Evolutionary conservation across 2,329 filamentous ascomycete species (phyloP), one percentile per base, ranked within the genome.

Genomic region (Xylaria arbuscula): DNA sequence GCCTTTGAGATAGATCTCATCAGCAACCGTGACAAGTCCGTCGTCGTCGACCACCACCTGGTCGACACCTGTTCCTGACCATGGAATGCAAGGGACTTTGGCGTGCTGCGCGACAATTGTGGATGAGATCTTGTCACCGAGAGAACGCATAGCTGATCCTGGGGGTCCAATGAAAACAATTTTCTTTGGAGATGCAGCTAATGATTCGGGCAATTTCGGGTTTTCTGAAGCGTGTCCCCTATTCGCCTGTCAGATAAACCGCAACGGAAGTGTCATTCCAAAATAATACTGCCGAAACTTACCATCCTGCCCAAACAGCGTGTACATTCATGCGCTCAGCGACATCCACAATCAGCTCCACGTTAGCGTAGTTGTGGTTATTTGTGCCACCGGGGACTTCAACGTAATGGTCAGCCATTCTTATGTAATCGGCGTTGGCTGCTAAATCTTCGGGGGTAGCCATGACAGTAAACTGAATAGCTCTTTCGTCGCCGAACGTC

Each of bases 351-450:
- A 99, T 99, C 80, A 99, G 87, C 85, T 99, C 96, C 69, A 99
- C 96, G 81, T 99, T 99, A 84, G 96, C 96, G 83, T 99, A 99
- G 84, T 99, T 99, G 90, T 99, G 97, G 88, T 99, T 99, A 86
- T 99, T 99, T 71, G 96, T 99, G 79, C 96, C 96, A 78, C 96
- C 96, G 40, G 96, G 96, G 70, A 99, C 95, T 84, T 99, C 96
- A 76, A 99, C 96, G 81, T 99, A 99, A 87, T 98, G 93, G 83
- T 99, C 96, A 40, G 96, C 96, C 96, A 99, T 98, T 80, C 96
- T 90, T 81, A 99, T 99, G 85, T 99, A 99, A 83, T 99, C 96
- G 75, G 96, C 96, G 81, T 99, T 99, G 80, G 96, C 96, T 80
- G 92, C 90, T 79, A 99, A 83, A 90, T 99, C 96, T 84, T 99